These are phyloP conservation scores for Trametes coccinea DNA, from an alignment of 768 basidiomycete genomes.

Conservation along the genomic window DNA sequence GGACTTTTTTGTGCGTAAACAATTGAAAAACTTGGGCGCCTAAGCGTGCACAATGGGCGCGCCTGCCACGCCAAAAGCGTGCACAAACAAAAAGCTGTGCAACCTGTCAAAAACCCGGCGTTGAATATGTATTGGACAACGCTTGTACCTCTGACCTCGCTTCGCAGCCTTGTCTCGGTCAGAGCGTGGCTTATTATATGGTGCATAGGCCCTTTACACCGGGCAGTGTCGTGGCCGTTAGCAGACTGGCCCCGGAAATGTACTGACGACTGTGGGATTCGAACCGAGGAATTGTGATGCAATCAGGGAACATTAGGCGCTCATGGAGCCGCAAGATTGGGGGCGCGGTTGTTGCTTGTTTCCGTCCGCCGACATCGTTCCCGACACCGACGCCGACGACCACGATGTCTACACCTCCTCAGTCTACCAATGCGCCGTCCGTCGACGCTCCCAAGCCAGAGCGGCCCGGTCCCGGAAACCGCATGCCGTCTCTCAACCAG, in stretches of 20 bases:
- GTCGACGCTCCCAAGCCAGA: conserved; percentile 42
- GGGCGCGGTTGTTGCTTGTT: not conserved
- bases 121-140: not conserved
- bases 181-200: too few species aligned
- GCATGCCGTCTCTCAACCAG: conserved; percentile 77
- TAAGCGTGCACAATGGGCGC: not conserved
- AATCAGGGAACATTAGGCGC: not conserved
- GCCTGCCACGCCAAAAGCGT: not conserved
- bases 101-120: not conserved
- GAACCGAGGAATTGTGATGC: conserved; percentile 11
- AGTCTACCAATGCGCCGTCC: conserved; percentile 24
- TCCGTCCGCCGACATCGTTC: not conserved
- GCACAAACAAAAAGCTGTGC: not conserved
- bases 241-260: too few species aligned
- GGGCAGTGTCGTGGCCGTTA: too few species aligned
- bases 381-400: conserved; percentile 2
- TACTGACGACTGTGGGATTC: conserved; percentile 6
- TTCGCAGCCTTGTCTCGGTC: too few species aligned
- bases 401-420: conserved; percentile 14
- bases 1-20: conserved; percentile 15
- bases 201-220: too few species aligned
- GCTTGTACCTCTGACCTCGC: too few species aligned
- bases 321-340: too few species aligned
- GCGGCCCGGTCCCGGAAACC: conserved; percentile 34
- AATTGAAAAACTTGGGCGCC: not conserved